Evolutionary conservation across 768 basidiomycete species (phyloP), one percentile per base, ranked within the genome.

Genomic region (Asterophora parasitica): DNA sequence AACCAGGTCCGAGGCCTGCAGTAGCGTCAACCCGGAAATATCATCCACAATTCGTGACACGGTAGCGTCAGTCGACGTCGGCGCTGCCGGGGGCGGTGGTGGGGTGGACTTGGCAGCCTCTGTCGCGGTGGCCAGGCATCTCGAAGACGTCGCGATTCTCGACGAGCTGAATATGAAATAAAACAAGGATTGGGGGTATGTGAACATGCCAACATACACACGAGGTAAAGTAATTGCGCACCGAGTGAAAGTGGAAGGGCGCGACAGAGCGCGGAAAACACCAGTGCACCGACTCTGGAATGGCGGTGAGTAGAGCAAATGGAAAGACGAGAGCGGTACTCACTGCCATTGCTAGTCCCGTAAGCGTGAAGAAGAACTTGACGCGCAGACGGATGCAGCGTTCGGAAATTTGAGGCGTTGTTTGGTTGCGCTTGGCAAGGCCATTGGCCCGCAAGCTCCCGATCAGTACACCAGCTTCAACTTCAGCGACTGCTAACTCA

Each of bases 1-100:
- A 38, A 98, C 94, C 48, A 99, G 79, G 73, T 98, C 95, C 10
- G 95, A 87, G 5, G 95, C 95, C 65, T 98, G 94, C 49, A 99
- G 73, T 46, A 98, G 75, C 15, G 93, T 91, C 57, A 98, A 67
- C 16, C 75, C 69, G 4, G 92, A 89, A 57, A 99, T 97, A 64
- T 92, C 86, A 63, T 98, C 92, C 20, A 99, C 96, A 60, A 99
- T 86, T 50, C 80, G 79, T 41, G 70, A 72, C 55, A 99, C 77
- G 58, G 76, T 81, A 16, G 90, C 79, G 63, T 92, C 82, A 17
- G 69, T 62, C 12, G 75, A 64, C 13, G 59, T 52, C 17, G 62
- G 60, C 4, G 63, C 52, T 3, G 73, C 61, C 3, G 76, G 68
- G 1, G 76, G 75, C 17, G 77, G 69, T 2, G 75, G 66, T 0